phyloP scores from a whole-genome alignment of 768 basidiomycete genomes.

The Mycena chlorophos region DNA sequence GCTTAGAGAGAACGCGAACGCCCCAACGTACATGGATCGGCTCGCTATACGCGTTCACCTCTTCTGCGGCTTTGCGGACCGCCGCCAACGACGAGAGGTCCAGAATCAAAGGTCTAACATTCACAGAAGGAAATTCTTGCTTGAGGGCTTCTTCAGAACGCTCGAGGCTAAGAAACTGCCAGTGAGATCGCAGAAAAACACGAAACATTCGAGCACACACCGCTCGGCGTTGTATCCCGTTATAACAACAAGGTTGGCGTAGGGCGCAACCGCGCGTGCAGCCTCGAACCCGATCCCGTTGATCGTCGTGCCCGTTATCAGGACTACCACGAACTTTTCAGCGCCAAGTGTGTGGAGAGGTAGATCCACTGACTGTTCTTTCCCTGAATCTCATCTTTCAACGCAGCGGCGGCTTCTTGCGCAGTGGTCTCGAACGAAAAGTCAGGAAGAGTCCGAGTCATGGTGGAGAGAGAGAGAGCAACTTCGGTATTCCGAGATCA shows the following conservation, averaged over 20 bases:
- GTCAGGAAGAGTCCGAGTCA: too few species aligned
- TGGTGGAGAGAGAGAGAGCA: too few species aligned
- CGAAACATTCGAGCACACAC: neutral
- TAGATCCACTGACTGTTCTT: neutral
- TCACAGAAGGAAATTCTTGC: neutral
- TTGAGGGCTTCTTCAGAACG: constrained; percentile 4
- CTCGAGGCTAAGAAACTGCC: too few species aligned
- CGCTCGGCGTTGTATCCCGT: neutral
- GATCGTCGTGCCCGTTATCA: neutral
- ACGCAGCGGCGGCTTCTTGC: neutral
- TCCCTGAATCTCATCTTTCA: neutral
- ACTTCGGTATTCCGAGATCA: too few species aligned
- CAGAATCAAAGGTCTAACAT: neutral
- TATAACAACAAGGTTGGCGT: neutral
- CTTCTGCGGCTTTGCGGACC: neutral
- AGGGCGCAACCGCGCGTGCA: neutral
- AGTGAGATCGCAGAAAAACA: neutral
- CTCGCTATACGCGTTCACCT: neutral
- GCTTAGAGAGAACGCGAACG: too few species aligned
- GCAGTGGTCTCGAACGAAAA: too few species aligned
- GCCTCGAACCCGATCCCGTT: neutral
- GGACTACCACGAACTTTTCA: too few species aligned
- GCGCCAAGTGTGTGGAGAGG: neutral
- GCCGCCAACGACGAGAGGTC: constrained; percentile 1
- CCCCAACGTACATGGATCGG: neutral